phyloP scores from a whole-genome alignment of 2,329 filamentous ascomycete genomes.

The Pyrenophora teres region DNA sequence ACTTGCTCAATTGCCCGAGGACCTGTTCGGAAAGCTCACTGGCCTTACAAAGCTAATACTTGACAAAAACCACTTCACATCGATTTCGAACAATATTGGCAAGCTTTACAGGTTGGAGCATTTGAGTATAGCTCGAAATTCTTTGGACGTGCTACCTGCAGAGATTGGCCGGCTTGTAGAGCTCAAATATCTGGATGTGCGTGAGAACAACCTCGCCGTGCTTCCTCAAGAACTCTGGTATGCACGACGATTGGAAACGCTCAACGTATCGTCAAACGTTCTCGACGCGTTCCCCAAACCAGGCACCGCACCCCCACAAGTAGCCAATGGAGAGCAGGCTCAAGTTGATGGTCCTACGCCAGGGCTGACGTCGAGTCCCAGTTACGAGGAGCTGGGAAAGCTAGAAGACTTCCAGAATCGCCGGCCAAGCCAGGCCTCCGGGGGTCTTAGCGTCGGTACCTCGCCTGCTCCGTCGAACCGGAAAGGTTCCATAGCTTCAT shows the following conservation, averaged over 20 bases:
- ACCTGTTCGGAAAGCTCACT: slow-evolving; percentile 83
- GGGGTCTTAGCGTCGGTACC: slow-evolving; percentile 71
- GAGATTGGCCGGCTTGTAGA: slow-evolving; percentile 89
- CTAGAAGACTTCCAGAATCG: slow-evolving; percentile 67
- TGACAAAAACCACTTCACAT: slow-evolving; percentile 95
- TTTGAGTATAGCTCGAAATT: slow-evolving; percentile 92
- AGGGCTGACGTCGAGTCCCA: slow-evolving; percentile 60
- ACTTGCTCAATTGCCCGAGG: slow-evolving; percentile 82
- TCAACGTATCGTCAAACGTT: slow-evolving; percentile 96
- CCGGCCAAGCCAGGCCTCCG: slow-evolving; percentile 83
- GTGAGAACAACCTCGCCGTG: slow-evolving; percentile 89
- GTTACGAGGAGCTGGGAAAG: slow-evolving; percentile 76
- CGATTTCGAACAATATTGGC: slow-evolving; percentile 82
- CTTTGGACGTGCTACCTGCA: slow-evolving; percentile 78
- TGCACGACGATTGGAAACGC: slow-evolving; percentile 83
- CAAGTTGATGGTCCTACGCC: slow-evolving; percentile 52
- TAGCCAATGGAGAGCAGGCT: slow-evolving; percentile 32
- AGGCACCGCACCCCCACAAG: slow-evolving; percentile 66
- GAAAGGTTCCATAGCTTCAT: slow-evolving; percentile 84
- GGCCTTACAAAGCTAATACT: slow-evolving; percentile 86
- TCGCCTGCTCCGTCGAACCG: slow-evolving; percentile 69
- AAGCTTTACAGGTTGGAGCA: slow-evolving; percentile 82
- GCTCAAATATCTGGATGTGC: slow-evolving; percentile 81
- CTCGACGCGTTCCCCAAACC: slow-evolving; percentile 90
- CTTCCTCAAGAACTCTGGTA: slow-evolving; percentile 96